These are phyloP conservation scores for Phytomonas francai DNA, from an alignment of 208 protist species.

Conservation along the genomic window DNA sequence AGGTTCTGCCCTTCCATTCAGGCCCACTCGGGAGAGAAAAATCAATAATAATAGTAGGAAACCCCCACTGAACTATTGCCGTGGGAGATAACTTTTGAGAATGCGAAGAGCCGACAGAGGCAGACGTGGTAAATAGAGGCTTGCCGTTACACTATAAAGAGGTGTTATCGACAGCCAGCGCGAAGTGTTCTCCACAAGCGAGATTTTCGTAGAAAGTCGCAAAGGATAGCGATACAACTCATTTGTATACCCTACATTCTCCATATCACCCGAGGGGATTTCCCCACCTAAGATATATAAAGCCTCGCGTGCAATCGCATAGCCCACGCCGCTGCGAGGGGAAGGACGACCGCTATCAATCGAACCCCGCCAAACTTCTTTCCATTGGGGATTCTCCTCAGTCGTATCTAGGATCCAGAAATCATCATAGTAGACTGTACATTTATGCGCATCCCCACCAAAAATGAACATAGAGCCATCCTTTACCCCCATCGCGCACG, in stretches of 20 bases:
- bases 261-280: conserved; percentile 7
- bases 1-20: too few species aligned
- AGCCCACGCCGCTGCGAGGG: conserved; percentile 54
- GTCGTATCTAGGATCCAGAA: conserved; percentile 55
- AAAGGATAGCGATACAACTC: conserved; percentile 53
- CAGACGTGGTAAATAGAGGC: neutral
- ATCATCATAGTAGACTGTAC: conserved; percentile 57
- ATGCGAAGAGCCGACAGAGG: neutral
- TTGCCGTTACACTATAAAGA: neutral
- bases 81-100: too few species aligned
- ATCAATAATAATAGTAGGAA: neutral
- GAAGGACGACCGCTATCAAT: conserved; percentile 18
- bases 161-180: conserved; percentile 26
- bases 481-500: conserved; percentile 36
- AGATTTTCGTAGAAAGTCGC: conserved; percentile 24
- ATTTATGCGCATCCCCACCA: conserved; percentile 65
- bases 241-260: conserved; percentile 28
- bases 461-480: conserved; percentile 49
- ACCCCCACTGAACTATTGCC: too few species aligned
- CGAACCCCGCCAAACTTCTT: conserved; percentile 1
- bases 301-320: conserved; percentile 28
- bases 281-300: conserved; percentile 74
- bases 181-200: conserved; percentile 35
- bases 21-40: neutral
- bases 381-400: conserved; percentile 10